These are phyloP conservation scores for Agarophyton chilense DNA, from an alignment of 23 red algal genomes.

Conservation along the genomic window DNA sequence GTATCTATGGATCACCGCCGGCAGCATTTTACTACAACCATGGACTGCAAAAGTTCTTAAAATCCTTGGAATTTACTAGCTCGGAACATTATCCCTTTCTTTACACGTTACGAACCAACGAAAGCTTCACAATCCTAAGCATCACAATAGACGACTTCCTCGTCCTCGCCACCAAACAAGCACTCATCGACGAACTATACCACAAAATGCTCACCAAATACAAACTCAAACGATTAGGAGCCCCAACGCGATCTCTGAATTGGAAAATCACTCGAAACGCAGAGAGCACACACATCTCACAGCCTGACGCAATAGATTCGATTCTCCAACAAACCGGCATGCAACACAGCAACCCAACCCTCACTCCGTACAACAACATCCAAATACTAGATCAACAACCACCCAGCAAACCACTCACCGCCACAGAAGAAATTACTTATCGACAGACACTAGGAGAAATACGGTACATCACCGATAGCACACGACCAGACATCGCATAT, in stretches of 20 bases:
- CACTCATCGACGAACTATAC: not conserved
- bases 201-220: too few relatives aligned
- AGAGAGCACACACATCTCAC: not conserved
- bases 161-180: not conserved
- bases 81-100: not conserved
- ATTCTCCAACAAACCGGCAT: not conserved
- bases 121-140: not conserved
- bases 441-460: not conserved
- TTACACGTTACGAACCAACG: not conserved
- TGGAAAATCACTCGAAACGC: not conserved
- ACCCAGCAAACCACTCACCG: not conserved
- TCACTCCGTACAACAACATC: not conserved
- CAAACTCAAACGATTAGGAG: not conserved
- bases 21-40: not conserved
- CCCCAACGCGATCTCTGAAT: not conserved
- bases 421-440: not conserved
- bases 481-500: too few relatives aligned
- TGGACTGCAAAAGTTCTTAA: too few relatives aligned
- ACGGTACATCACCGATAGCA: not conserved
- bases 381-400: not conserved
- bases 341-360: not conserved
- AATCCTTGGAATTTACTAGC: not conserved
- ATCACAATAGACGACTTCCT: not conserved
- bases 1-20: not conserved
- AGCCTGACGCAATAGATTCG: conserved; percentile 1